Percentiles rank a stretch among this genome's conserved stretches.
These are phyloP conservation scores for Fusarium coicis DNA, from an alignment of 2,329 filamentous ascomycete genomes.

Conservation along the genomic window DNA sequence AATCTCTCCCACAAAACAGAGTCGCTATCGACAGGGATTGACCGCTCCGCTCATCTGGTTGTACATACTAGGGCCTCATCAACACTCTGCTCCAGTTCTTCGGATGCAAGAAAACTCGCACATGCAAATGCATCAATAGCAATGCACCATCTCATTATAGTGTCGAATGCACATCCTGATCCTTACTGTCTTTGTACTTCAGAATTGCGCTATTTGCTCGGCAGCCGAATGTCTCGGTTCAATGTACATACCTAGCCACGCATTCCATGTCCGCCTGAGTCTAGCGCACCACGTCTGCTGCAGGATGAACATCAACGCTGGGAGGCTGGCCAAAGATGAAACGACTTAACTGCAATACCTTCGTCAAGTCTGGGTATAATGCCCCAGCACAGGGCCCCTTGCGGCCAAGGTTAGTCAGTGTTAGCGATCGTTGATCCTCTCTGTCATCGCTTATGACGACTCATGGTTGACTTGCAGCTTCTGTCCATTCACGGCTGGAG, in stretches of 20 bases:
- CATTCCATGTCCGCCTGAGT: slow-evolving; percentile 8
- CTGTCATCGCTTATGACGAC: not conserved
- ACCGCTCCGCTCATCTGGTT: not conserved
- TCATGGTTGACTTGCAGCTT: slow-evolving; percentile 1
- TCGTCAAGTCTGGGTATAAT: slow-evolving; percentile 1
- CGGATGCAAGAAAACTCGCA: not conserved
- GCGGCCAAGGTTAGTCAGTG: not conserved
- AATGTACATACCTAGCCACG: slow-evolving; percentile 1
- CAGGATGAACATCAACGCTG: slow-evolving; percentile 10
- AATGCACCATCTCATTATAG: not conserved
- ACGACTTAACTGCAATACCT: not conserved
- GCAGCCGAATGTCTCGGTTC: not conserved
- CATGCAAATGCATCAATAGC: not conserved
- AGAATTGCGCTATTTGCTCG: not conserved
- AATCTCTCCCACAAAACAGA: not conserved
- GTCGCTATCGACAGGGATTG: slow-evolving; percentile 8
- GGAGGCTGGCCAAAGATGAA: slow-evolving; percentile 18
- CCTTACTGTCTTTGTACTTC: not conserved
- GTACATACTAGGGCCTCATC: not conserved
- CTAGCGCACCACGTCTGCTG: slow-evolving; percentile 16
- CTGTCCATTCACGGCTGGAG: slow-evolving; percentile 4
- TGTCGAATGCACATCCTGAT: too few relatives aligned
- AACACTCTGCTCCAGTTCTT: slow-evolving; percentile 14
- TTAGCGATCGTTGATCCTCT: not conserved
- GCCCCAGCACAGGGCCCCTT: not conserved